Evolutionary conservation across 2,329 filamentous ascomycete species (phyloP).

Genomic region (Penicillium sp.): DNA sequence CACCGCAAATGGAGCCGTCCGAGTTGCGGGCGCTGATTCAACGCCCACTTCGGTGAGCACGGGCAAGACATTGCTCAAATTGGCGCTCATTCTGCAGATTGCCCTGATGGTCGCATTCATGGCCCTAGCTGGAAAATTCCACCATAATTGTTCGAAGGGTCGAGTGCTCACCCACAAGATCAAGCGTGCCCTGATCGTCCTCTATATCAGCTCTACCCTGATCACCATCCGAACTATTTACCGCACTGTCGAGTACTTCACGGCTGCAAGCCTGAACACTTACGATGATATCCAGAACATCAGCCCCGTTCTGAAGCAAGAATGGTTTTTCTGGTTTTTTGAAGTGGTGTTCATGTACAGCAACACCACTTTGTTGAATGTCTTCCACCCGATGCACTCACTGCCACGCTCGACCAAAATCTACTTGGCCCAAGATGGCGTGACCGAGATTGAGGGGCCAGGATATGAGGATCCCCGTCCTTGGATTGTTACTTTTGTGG

Average conservation of each 20-base stretch:
- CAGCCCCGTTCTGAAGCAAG: slow-evolving; percentile 42
- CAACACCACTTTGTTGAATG: slow-evolving; percentile 55
- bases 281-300: slow-evolving; percentile 39
- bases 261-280: slow-evolving; percentile 33
- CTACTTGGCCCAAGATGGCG: slow-evolving; percentile 55
- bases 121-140: slow-evolving; percentile 49
- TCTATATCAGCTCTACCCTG: slow-evolving; percentile 53
- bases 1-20: slow-evolving; percentile 54
- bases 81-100: slow-evolving; percentile 55
- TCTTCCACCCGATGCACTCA: slow-evolving; percentile 54
- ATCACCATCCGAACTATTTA: slow-evolving; percentile 48
- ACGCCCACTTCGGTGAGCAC: slow-evolving; percentile 40
- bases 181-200: slow-evolving; percentile 42
- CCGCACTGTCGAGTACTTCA: slow-evolving; percentile 55
- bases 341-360: slow-evolving; percentile 55
- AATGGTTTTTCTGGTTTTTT: slow-evolving; percentile 59
- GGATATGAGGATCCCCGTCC: slow-evolving; percentile 53
- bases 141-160: slow-evolving; percentile 44
- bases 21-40: slow-evolving; percentile 45
- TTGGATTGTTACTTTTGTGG: slow-evolving; percentile 47
- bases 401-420: slow-evolving; percentile 54
- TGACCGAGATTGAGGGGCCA: slow-evolving; percentile 54
- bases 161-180: slow-evolving; percentile 49
- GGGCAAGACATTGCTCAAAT: slow-evolving; percentile 52
- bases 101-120: slow-evolving; percentile 54